Evolutionary conservation across 345 rosid species (phyloP).

Genomic region (Salix dunnii): DNA sequence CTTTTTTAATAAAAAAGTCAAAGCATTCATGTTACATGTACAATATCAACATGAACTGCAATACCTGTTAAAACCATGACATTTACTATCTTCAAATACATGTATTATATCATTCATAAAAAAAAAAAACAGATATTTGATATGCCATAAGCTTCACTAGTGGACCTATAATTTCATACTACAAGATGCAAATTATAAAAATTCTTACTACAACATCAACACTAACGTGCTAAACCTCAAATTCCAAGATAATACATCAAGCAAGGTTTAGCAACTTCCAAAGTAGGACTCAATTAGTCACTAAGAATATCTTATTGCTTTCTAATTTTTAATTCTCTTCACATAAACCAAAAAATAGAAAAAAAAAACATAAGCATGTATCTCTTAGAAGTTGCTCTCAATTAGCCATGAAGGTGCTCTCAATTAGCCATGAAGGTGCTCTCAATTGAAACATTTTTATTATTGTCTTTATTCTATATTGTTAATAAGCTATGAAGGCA

Average conservation of each 20-base stretch:
- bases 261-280: not conserved
- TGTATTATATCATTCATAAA: not conserved
- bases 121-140: not conserved
- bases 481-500: too few species aligned
- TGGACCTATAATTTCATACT: not conserved
- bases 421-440: too few species aligned
- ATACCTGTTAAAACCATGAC: not conserved
- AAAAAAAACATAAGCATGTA: too few species aligned
- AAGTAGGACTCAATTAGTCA: not conserved
- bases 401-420: too few species aligned
- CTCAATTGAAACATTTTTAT: too few species aligned
- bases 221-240: conserved; percentile 17
- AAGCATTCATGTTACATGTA: not conserved
- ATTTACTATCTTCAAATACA: not conserved
- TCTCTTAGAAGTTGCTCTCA: too few species aligned
- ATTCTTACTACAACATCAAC: not conserved
- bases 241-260: not conserved
- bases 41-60: not conserved
- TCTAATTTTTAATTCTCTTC: too few species aligned
- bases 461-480: too few species aligned
- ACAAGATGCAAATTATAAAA: not conserved
- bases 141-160: not conserved
- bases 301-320: too few species aligned
- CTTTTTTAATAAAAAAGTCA: not conserved
- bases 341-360: too few species aligned